Percentiles rank a stretch among this genome's conserved stretches.
Evolutionary conservation across 805 yeast species (phyloP).

Genomic region (Candida sonorensis): DNA sequence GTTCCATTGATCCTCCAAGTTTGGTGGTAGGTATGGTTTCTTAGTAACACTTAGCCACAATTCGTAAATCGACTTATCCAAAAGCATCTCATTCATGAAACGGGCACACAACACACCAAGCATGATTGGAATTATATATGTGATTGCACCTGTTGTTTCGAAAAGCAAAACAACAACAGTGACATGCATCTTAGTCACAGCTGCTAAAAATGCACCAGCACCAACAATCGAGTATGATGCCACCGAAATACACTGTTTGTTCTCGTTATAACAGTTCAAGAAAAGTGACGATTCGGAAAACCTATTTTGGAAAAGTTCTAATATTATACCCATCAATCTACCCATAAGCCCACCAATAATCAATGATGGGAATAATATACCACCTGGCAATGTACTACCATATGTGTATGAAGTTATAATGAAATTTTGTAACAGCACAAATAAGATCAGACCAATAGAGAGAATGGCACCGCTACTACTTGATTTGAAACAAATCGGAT

Average conservation of each 20-base stretch:
- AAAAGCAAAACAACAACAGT: slow-evolving; percentile 74
- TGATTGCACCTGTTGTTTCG: slow-evolving; percentile 81
- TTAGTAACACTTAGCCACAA: slow-evolving; percentile 36
- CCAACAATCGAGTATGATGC: slow-evolving; percentile 88
- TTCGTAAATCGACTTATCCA: slow-evolving; percentile 60
- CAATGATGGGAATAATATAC: slow-evolving; percentile 56
- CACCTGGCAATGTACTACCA: slow-evolving; percentile 66
- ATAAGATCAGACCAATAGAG: too few species aligned
- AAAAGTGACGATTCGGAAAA: slow-evolving; percentile 32
- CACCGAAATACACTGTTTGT: slow-evolving; percentile 58
- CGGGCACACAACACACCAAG: slow-evolving; percentile 70
- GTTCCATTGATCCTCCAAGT: slow-evolving; percentile 26
- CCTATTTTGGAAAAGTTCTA: slow-evolving; percentile 39
- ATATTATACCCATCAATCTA: slow-evolving; percentile 45
- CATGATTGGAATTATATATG: slow-evolving; percentile 83
- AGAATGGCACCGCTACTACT: too few species aligned
- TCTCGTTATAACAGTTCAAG: slow-evolving; percentile 32
- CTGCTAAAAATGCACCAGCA: slow-evolving; percentile 76
- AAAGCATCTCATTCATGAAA: slow-evolving; percentile 59
- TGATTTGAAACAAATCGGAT: slow-evolving; percentile 24
- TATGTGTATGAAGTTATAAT: slow-evolving; percentile 60
- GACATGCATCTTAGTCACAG: slow-evolving; percentile 74
- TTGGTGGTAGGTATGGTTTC: slow-evolving; percentile 36
- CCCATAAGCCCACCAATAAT: slow-evolving; percentile 59
- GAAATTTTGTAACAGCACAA: slow-evolving; percentile 44